Evolutionary conservation across 1,284 basidiomycete genomes (phyloP).

Genomic region (Microbotryum intermedium): DNA sequence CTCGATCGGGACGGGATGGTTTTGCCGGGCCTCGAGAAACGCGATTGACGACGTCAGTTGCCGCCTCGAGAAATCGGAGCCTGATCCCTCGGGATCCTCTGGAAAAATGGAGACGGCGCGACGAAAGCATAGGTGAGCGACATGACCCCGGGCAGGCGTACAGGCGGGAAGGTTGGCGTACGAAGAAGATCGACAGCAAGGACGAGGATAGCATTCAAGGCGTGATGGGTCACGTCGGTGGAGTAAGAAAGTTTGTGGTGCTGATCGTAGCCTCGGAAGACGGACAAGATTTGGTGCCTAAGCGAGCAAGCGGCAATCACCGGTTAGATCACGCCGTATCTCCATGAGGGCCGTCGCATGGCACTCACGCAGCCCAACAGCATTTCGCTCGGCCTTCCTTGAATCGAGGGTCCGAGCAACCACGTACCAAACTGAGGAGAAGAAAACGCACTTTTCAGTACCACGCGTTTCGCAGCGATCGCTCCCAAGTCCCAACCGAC

Average conservation of each 20-base stretch:
- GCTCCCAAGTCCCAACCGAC: too few species aligned
- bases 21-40: background rate
- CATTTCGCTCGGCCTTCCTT: background rate
- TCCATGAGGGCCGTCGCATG: too few species aligned
- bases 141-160: background rate
- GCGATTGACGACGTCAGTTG: background rate
- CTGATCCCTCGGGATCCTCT: slow-evolving; percentile 14
- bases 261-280: slow-evolving; percentile 16
- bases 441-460: background rate
- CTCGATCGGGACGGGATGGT: too few species aligned
- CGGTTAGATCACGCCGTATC: background rate
- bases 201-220: slow-evolving; percentile 17
- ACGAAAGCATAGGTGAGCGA: background rate
- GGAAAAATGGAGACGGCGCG: background rate
- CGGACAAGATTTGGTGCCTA: slow-evolving; percentile 13
- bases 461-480: background rate
- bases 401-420: slow-evolving; percentile 11
- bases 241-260: slow-evolving; percentile 2
- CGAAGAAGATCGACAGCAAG: slow-evolving; percentile 19
- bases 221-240: slow-evolving; percentile 7
- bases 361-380: slow-evolving; percentile 16
- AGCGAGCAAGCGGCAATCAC: too few species aligned
- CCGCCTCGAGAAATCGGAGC: slow-evolving; percentile 5
- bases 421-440: slow-evolving; percentile 17
- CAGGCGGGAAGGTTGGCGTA: background rate